Percentiles rank a stretch among this genome's conserved stretches.
Evolutionary conservation across 768 basidiomycete genomes (phyloP).

Genomic region (Tephrocybe sp.): DNA sequence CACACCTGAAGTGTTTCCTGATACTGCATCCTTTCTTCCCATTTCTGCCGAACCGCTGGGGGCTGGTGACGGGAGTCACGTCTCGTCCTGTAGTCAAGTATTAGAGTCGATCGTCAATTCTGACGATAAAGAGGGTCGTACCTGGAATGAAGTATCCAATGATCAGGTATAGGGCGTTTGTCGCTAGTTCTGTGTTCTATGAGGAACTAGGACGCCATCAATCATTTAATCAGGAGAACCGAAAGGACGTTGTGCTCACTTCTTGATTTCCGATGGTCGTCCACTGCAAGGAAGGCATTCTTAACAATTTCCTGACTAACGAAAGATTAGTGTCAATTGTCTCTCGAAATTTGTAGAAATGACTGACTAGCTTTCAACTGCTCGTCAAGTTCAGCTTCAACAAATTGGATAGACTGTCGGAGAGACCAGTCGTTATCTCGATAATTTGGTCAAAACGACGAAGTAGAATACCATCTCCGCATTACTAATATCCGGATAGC

Average conservation of each 20-base stretch:
- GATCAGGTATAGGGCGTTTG: constrained; percentile 46
- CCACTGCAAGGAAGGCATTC: constrained; percentile 73
- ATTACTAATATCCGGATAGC: constrained; percentile 52
- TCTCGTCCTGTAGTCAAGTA: constrained; percentile 67
- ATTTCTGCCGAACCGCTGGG: constrained; percentile 55
- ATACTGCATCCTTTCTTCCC: constrained; percentile 72
- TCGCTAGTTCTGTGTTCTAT: constrained; percentile 69
- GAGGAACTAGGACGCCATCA: constrained; percentile 52
- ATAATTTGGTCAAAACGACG: constrained; percentile 2
- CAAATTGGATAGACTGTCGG: constrained; percentile 57
- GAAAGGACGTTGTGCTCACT: constrained; percentile 34
- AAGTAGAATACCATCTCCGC: constrained; percentile 50
- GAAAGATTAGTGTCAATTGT: not conserved
- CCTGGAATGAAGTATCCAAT: constrained; percentile 71
- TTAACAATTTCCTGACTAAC: constrained; percentile 70
- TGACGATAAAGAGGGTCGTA: constrained; percentile 21
- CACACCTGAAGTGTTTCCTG: constrained; percentile 62
- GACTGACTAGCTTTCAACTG: constrained; percentile 65
- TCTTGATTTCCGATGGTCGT: constrained; percentile 65
- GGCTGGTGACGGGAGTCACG: constrained; percentile 70
- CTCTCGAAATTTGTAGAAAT: not conserved
- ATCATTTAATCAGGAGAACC: not conserved
- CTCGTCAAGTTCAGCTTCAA: constrained; percentile 69
- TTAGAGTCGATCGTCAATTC: not conserved
- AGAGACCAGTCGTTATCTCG: not conserved